A percentile compares a stretch with the other conserved stretches of the same genome.
Conservation (phyloP, 2,329 filamentous ascomycete genomes). For the Sclerotinia subarctica region DNA sequence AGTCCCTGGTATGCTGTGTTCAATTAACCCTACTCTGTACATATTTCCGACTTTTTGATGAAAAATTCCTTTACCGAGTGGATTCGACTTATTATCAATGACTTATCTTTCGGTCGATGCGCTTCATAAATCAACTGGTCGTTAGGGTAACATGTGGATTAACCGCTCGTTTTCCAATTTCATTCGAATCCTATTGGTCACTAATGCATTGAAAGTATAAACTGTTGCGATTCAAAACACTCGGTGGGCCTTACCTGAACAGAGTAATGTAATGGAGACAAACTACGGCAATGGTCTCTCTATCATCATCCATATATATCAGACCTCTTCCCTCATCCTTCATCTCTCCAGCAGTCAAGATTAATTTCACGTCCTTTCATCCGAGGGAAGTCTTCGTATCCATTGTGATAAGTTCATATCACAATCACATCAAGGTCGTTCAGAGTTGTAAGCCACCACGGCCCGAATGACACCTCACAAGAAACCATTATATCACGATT, state of each 20-base stretch:
- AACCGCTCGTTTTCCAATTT: conserved; percentile 10
- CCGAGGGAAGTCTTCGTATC: neutral
- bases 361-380: neutral
- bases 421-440: conserved; percentile 9
- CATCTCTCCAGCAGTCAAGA: neutral
- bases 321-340: neutral
- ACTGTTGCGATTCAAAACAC: conserved; percentile 18
- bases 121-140: neutral
- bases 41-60: neutral
- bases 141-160: conserved; percentile 15
- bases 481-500: conserved; percentile 18
- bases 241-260: conserved; percentile 6
- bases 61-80: conserved; percentile 8
- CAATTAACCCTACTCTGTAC: neutral
- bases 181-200: conserved; percentile 4
- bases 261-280: conserved; percentile 14
- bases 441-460: conserved; percentile 7
- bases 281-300: neutral
- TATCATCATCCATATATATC: conserved; percentile 16
- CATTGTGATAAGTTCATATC: conserved; percentile 12
- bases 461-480: conserved; percentile 20
- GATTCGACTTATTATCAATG: conserved; percentile 11
- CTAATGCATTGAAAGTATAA: conserved; percentile 17
- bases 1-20: conserved; percentile 1
- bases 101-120: conserved; percentile 15